A percentile compares a stretch with the other conserved stretches of the same genome.
phyloP scores from a whole-genome alignment of 1,139 yeast species.

The Blastobotrys persicus region DNA sequence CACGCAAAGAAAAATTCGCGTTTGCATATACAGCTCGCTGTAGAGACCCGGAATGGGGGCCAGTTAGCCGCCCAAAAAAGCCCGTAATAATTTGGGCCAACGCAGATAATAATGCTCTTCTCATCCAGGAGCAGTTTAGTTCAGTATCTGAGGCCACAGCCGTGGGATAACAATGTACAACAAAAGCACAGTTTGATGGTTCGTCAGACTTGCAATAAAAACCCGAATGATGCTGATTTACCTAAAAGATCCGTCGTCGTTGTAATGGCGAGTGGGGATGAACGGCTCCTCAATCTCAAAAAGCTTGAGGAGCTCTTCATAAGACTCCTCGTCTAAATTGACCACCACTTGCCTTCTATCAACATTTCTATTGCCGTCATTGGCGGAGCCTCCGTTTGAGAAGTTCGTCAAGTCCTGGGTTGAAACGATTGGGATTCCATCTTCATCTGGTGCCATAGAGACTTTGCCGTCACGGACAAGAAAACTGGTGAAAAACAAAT shows the following conservation, averaged over 20 bases:
- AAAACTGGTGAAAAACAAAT: conserved; percentile 78
- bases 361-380: conserved; percentile 32
- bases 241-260: conserved; percentile 8
- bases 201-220: too few relatives aligned
- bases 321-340: conserved; percentile 57
- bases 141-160: too few relatives aligned
- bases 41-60: too few relatives aligned
- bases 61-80: too few relatives aligned
- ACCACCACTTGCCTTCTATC: conserved; percentile 23
- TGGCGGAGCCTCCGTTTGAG: conserved; percentile 28
- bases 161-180: too few relatives aligned
- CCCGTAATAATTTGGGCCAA: too few relatives aligned
- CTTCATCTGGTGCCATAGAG: conserved; percentile 45
- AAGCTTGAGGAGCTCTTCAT: conserved; percentile 47
- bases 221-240: background rate
- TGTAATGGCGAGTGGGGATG: conserved; percentile 14
- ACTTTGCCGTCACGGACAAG: conserved; percentile 71
- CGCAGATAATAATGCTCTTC: too few relatives aligned
- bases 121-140: too few relatives aligned
- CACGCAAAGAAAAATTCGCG: too few relatives aligned
- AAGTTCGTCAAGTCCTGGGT: conserved; percentile 24
- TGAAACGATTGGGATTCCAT: conserved; percentile 49
- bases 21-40: too few relatives aligned
- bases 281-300: conserved; percentile 14
- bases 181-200: too few relatives aligned